These are phyloP conservation scores for Hyaloscypha finlandica DNA, from an alignment of 495 filamentous ascomycete species.

Conservation along the genomic window DNA sequence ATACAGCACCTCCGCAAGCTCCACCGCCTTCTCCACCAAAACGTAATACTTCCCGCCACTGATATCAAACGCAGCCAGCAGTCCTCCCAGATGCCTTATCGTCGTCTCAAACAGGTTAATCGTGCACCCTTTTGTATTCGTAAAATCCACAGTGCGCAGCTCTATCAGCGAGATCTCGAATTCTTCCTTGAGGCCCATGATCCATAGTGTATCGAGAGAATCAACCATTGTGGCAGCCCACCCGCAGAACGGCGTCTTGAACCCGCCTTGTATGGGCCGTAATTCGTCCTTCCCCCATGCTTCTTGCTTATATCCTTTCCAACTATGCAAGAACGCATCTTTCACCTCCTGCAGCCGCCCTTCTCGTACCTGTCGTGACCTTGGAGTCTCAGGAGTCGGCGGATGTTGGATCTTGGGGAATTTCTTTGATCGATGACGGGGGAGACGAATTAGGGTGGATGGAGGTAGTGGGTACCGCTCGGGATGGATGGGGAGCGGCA, in stretches of 20 bases:
- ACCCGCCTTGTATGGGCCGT: constrained; percentile 62
- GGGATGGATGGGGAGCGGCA: constrained; percentile 26
- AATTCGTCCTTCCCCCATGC: constrained; percentile 91
- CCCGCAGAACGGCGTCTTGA: constrained; percentile 78
- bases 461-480: constrained; percentile 21
- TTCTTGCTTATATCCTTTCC: constrained; percentile 79
- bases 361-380: constrained; percentile 57
- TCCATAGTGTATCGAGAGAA: constrained; percentile 83
- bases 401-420: constrained; percentile 30
- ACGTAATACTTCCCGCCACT: constrained; percentile 68
- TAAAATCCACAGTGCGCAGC: constrained; percentile 85
- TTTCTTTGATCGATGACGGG: constrained; percentile 15
- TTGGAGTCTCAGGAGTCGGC: constrained; percentile 13
- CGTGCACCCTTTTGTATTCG: constrained; percentile 58
- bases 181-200: constrained; percentile 87
- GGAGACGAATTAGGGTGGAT: constrained; percentile 15
- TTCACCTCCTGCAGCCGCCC: constrained; percentile 67
- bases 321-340: constrained; percentile 72
- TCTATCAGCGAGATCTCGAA: constrained; percentile 80
- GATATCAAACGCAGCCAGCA: constrained; percentile 81
- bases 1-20: constrained; percentile 87
- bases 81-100: constrained; percentile 84
- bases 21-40: constrained; percentile 84
- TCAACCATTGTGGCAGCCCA: constrained; percentile 97
- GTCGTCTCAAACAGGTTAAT: constrained; percentile 88